phyloP scores from a whole-genome alignment of 2,329 filamentous ascomycete genomes.

The Colletotrichum orbiculare region DNA sequence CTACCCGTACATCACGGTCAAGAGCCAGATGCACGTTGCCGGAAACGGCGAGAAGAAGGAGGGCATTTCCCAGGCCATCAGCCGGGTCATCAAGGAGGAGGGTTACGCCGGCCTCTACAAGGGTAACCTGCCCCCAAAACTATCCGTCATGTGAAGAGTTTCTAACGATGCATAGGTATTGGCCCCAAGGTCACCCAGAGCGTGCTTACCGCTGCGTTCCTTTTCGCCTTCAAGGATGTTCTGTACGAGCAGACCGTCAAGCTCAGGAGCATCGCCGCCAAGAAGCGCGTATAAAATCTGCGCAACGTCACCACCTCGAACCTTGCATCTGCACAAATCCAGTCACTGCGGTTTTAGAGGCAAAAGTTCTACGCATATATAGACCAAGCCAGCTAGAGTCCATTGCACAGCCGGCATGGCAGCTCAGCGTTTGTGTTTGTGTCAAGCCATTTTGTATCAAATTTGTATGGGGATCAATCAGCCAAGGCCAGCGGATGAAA shows the following conservation, averaged over 20 bases:
- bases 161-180: constrained; percentile 71
- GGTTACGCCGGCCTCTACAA: constrained; percentile 94
- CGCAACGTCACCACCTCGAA: not conserved
- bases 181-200: constrained; percentile 97
- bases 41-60: constrained; percentile 80
- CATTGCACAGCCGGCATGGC: constrained; percentile 9
- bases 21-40: constrained; percentile 96
- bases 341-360: constrained; percentile 5
- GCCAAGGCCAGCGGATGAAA: constrained; percentile 18
- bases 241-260: constrained; percentile 85
- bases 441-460: constrained; percentile 19
- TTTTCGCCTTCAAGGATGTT: constrained; percentile 98
- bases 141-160: not conserved
- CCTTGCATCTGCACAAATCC: constrained; percentile 39
- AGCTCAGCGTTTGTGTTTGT: constrained; percentile 21
- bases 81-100: constrained; percentile 85
- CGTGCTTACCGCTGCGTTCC: constrained; percentile 92
- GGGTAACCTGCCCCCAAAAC: constrained; percentile 55
- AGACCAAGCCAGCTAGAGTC: constrained; percentile 28
- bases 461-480: constrained; percentile 13
- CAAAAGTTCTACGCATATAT: constrained; percentile 19
- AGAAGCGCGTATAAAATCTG: constrained; percentile 45
- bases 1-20: constrained; percentile 98
- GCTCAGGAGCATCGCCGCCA: constrained; percentile 63
- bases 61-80: constrained; percentile 81